Conservation (phyloP, 106 monocot species). For the Apostasia ramifera region DNA sequence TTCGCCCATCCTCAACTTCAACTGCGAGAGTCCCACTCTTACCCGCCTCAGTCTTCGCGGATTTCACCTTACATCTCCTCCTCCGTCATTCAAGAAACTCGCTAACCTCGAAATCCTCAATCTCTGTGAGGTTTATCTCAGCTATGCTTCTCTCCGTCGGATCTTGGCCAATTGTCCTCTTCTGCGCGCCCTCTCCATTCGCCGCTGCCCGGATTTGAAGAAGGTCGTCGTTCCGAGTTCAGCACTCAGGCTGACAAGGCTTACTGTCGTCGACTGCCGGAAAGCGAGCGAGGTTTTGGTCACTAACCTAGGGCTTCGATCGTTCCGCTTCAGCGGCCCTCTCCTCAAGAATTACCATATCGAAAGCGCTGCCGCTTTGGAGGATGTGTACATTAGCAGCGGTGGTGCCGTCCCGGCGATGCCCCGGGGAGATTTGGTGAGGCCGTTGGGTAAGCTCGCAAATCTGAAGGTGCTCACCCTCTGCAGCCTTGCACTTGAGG, state of each 20-base stretch:
- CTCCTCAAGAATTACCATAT: slow-evolving; percentile 11
- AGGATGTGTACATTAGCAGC: slow-evolving; percentile 30
- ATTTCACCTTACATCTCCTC: slow-evolving; percentile 6
- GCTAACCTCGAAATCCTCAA: slow-evolving; percentile 17
- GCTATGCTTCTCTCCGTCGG: slow-evolving; percentile 22
- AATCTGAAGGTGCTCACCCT: slow-evolving; percentile 26
- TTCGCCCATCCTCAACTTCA: slow-evolving; percentile 12
- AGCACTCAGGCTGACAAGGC: slow-evolving; percentile 8
- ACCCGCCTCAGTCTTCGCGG: slow-evolving; percentile 20
- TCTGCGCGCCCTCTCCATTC: slow-evolving; percentile 23
- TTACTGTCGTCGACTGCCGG: slow-evolving; percentile 30
- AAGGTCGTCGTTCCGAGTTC: slow-evolving; percentile 11
- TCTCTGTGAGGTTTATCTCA: slow-evolving; percentile 10
- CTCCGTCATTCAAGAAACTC: not conserved
- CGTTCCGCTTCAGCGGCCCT: slow-evolving; percentile 31
- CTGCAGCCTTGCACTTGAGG: slow-evolving; percentile 39
- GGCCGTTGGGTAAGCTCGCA: slow-evolving; percentile 7
- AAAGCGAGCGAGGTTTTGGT: slow-evolving; percentile 13
- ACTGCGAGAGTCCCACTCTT: slow-evolving; percentile 8
- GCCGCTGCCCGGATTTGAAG: slow-evolving; percentile 19
- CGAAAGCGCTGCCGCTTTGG: not conserved
- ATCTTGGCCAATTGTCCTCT: slow-evolving; percentile 18
- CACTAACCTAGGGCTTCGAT: slow-evolving; percentile 10
- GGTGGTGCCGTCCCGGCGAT: slow-evolving; percentile 8
- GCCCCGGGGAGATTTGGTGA: slow-evolving; percentile 21